A percentile compares a stretch with the other conserved stretches of the same genome.
Evolutionary conservation across 1,284 basidiomycete species (phyloP).

Genomic region (Malassezia slooffiae): DNA sequence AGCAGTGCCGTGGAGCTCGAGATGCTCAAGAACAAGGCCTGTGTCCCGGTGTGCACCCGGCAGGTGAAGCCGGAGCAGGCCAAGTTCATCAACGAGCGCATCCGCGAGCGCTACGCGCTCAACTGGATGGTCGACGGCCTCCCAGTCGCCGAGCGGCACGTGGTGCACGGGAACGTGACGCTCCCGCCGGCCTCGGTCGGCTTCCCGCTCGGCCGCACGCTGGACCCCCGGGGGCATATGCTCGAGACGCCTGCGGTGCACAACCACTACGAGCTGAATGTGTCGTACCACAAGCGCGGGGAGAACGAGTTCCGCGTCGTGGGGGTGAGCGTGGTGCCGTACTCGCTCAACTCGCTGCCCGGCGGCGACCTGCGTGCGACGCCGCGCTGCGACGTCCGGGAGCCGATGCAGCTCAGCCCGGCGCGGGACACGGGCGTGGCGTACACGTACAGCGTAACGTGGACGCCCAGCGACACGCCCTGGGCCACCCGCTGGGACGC

Average conservation of each 20-base stretch:
- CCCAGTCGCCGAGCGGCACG: slow-evolving; percentile 57
- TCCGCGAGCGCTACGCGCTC: slow-evolving; percentile 80
- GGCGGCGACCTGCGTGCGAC: slow-evolving; percentile 6
- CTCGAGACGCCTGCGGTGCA: slow-evolving; percentile 33
- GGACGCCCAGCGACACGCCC: slow-evolving; percentile 65
- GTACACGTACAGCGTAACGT: slow-evolving; percentile 80
- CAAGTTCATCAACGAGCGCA: slow-evolving; percentile 80
- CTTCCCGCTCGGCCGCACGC: slow-evolving; percentile 44
- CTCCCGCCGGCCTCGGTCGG: slow-evolving; percentile 56
- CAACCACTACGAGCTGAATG: slow-evolving; percentile 43
- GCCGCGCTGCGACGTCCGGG: slow-evolving; percentile 24
- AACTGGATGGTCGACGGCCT: slow-evolving; percentile 93
- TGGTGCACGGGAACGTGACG: slow-evolving; percentile 36
- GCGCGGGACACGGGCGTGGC: slow-evolving; percentile 58
- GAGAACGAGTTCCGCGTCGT: slow-evolving; percentile 41
- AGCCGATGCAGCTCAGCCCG: slow-evolving; percentile 49
- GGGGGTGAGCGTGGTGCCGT: slow-evolving; percentile 38
- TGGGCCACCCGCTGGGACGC: slow-evolving; percentile 92
- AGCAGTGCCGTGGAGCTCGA: slow-evolving; percentile 73
- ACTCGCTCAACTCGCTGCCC: slow-evolving; percentile 25
- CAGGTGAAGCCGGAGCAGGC: slow-evolving; percentile 62
- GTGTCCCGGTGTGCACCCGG: slow-evolving; percentile 62
- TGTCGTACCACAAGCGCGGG: slow-evolving; percentile 40
- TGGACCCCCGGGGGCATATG: slow-evolving; percentile 47
- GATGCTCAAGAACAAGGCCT: slow-evolving; percentile 64